Evolutionary conservation across 768 basidiomycete species (phyloP).

Genomic region (Tephrocybe sp.): DNA sequence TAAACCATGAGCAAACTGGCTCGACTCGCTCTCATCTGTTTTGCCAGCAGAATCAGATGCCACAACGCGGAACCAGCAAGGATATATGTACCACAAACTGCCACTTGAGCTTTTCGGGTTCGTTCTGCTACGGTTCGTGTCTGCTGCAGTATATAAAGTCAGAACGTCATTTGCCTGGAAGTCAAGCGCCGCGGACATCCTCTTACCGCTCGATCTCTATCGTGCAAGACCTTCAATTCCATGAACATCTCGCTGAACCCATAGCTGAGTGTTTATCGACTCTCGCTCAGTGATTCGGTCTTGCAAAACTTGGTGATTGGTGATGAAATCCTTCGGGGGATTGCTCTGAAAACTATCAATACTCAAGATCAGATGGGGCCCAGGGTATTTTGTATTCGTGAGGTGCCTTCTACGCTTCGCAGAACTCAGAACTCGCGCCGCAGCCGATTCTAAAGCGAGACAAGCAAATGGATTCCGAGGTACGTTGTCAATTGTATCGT

Average conservation of each 20-base stretch:
- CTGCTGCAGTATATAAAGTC: slow-evolving; percentile 79
- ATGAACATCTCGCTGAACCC: slow-evolving; percentile 90
- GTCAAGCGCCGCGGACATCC: slow-evolving; percentile 89
- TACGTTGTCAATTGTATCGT: slow-evolving; percentile 24
- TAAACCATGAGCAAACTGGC: slow-evolving; percentile 77
- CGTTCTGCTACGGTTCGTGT: slow-evolving; percentile 87
- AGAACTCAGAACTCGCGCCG: slow-evolving; percentile 79
- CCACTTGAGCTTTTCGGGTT: slow-evolving; percentile 93
- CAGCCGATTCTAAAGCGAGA: slow-evolving; percentile 82
- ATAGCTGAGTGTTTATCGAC: slow-evolving; percentile 88
- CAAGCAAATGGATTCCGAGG: slow-evolving; percentile 93
- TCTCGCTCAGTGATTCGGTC: slow-evolving; percentile 83
- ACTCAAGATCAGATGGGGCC: slow-evolving; percentile 87
- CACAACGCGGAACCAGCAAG: slow-evolving; percentile 58
- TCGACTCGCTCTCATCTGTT: slow-evolving; percentile 83
- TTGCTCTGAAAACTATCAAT: slow-evolving; percentile 73
- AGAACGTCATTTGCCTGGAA: slow-evolving; percentile 76
- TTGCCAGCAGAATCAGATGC: slow-evolving; percentile 71
- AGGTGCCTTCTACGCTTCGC: slow-evolving; percentile 78
- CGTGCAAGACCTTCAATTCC: slow-evolving; percentile 90
- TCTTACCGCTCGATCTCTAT: slow-evolving; percentile 81
- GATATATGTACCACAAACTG: slow-evolving; percentile 57
- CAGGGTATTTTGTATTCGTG: slow-evolving; percentile 77
- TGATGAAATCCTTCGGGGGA: slow-evolving; percentile 89
- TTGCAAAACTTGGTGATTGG: slow-evolving; percentile 84